Base-by-base conservation (phyloP, 768 basidiomycete species). In the Albatrellus ellisii region DNA sequence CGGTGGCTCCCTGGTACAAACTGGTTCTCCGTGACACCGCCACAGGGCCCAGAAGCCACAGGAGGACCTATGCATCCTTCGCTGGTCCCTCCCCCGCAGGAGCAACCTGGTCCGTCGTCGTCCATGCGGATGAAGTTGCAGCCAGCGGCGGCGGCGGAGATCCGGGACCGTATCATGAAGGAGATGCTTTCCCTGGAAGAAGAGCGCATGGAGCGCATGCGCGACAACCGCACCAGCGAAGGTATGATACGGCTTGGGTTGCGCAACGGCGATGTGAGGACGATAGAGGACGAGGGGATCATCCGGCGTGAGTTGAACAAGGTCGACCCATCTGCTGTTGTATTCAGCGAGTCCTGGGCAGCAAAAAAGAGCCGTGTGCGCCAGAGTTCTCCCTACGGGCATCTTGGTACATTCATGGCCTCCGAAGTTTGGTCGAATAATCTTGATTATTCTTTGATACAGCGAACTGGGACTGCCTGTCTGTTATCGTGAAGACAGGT, bases 101-200 rank as follows among this genome's bases (percentile, higher is more conserved):
- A 49, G 38, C 31, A 44, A 15, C n/a, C 40, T 4, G 29, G 28
- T 31, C 14, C 21, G 26, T 15, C 52, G 25, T 20, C 40, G 29
- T 27, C 46, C 36, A 41, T 55, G 44, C 75, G 87, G 27, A 77
- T 81, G 69, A 81, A 74, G 39, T 65, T 99, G 18, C 81, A 87
- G 47, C 68, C 76, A 14, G 66, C 77, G 2, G 90, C 97, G 58
- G 94, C 92, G 4, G 70, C 84, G 0, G 83, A 84, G 1, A 99
- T 99, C 51, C 75, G 89, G 12, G 84, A 90, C 51, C 73, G 91
- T 17, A 99, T 99, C 47, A 99, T 99, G 95, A 77, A 84, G 52
- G 95, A 99, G 68, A 99, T 99, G 95, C 68, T 97, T 48, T 70
- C 89, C 18, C 65, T 99, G 21, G 95, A 99, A 61, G 92, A 98